Base-by-base conservation (phyloP, 352 stramenopile species). In the Pythium volutum region DNA sequence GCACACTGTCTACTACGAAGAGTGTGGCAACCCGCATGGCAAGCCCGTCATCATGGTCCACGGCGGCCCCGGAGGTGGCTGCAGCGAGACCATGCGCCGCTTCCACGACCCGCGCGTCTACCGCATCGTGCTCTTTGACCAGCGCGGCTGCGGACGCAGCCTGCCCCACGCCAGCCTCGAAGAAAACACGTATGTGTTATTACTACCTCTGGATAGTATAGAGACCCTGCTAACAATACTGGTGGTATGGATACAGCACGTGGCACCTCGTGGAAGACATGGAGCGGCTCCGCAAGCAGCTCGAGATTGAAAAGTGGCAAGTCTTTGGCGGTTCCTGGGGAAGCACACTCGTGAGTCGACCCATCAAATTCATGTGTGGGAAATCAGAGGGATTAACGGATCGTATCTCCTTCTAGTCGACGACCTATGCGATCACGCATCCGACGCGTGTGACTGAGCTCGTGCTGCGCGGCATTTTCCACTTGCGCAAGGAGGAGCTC, bases 291-390 rank as follows among this genome's bases (percentile, higher is more conserved):
- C 75, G 93, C 7, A 66, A 82, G 10, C 73, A 97, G 29, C 77
- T 98, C 12, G 23, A 75, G 4, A 88, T 98, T 59, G 84, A 97
- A 20, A 82, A 87, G 46, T 98, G 91, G 91, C 87, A 95, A 59
- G 88, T 98, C 26, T 94, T 98, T 56, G 96, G 96, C 12, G 96
- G 96, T 42, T 97, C 87, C 1, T 98, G 96, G 96, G 96, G 96
- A 23, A 96, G 83, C 53, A 98, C 93, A 1, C 62, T 98, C 36
- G 36, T 43, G 12, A 43, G 36, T 43, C 7, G 33, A 14, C 7
- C 33, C 18, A 41, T 38, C 20, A 34, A 42, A n/a, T n/a, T n/a
- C n/a, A n/a, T n/a, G n/a, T n/a, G n/a, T n/a, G n/a, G n/a, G n/a
- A n/a, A n/a, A n/a, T n/a, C n/a, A n/a, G n/a, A n/a, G n/a, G n/a